Conservation (phyloP, 345 rosid genomes). For the Brassica carinata region DNA sequence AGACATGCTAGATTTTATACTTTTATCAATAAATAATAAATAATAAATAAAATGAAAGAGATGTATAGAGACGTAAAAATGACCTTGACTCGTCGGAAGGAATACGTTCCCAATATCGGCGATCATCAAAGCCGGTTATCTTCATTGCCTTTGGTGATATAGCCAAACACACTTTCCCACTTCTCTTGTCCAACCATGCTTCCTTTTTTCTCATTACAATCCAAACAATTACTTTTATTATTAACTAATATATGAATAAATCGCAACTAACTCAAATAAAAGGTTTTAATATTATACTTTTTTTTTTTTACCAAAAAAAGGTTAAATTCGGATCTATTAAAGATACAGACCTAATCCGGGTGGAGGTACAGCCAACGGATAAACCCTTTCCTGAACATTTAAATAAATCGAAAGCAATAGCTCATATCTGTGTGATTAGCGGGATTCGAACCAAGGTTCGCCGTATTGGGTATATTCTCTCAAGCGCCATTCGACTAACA, state of each 20-base stretch:
- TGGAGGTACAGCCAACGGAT: too few relatives aligned
- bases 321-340: too few relatives aligned
- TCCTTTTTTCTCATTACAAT: conserved; percentile 46
- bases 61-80: neutral
- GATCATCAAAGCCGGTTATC: conserved; percentile 85
- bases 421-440: too few relatives aligned
- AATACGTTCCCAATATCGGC: conserved; percentile 86
- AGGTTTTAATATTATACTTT: neutral
- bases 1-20: neutral
- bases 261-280: neutral
- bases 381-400: too few relatives aligned
- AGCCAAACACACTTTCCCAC: conserved; percentile 67
- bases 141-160: conserved; percentile 77
- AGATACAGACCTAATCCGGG: too few relatives aligned
- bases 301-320: too few relatives aligned
- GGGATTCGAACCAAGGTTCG: too few relatives aligned
- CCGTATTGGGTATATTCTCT: too few relatives aligned
- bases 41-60: neutral
- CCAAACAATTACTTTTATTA: conserved; percentile 28
- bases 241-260: conserved; percentile 9
- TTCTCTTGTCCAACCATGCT: conserved; percentile 77
- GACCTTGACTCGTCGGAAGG: conserved; percentile 88
- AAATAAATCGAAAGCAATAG: too few relatives aligned
- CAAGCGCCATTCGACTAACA: too few relatives aligned
- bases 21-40: neutral